phyloP scores from a whole-genome alignment of 371 early-diverging fungal species.

The Mucor velutinosus region DNA sequence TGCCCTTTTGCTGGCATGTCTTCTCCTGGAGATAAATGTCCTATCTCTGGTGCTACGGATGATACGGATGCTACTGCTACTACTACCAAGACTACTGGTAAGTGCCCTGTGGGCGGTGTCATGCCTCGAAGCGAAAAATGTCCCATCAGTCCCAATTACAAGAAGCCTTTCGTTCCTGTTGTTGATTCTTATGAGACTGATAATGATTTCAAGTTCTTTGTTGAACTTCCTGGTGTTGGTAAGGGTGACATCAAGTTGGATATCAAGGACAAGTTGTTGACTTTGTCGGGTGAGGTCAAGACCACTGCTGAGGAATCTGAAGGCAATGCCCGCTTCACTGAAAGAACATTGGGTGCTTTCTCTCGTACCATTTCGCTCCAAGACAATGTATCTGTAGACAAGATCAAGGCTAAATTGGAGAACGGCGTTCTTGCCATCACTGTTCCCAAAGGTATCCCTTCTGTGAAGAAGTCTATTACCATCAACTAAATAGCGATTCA shows the following conservation, averaged over 20 bases:
- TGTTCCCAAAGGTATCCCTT: neutral
- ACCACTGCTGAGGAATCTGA: neutral
- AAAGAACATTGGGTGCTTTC: neutral
- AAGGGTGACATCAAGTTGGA: conserved; percentile 13
- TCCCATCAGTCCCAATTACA: conserved; percentile 12
- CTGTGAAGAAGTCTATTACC: neutral
- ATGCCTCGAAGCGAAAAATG: conserved; percentile 16
- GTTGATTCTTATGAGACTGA: conserved; percentile 15
- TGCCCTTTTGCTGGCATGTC: conserved; percentile 10
- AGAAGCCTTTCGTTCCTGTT: neutral
- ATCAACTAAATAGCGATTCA: neutral
- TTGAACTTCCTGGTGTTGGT: conserved; percentile 17
- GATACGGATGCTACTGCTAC: neutral
- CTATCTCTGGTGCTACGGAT: neutral
- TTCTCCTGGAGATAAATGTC: conserved; percentile 3
- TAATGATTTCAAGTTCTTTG: conserved; percentile 11
- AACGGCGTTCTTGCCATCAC: neutral
- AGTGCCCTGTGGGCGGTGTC: conserved; percentile 16
- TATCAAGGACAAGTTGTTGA: conserved; percentile 20
- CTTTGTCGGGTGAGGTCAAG: neutral
- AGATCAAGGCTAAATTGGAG: neutral
- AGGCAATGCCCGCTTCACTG: neutral
- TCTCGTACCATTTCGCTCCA: neutral
- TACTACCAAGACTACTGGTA: neutral
- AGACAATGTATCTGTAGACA: neutral